These are phyloP conservation scores for Termitomyces sp. DNA, from an alignment of 768 basidiomycete species.

Conservation along the genomic window DNA sequence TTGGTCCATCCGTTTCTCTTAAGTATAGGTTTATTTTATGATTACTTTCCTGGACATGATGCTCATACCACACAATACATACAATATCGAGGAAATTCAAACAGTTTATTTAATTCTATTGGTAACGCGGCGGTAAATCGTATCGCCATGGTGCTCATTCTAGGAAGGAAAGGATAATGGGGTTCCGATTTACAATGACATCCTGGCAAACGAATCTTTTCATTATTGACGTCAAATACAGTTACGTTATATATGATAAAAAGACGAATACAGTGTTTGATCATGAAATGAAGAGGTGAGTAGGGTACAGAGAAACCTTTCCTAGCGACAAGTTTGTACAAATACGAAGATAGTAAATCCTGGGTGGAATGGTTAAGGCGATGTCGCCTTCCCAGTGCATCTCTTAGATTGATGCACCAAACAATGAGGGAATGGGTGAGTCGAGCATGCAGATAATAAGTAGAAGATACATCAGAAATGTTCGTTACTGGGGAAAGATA, in stretches of 20 bases:
- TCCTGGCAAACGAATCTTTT: background rate
- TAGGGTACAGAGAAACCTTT: background rate
- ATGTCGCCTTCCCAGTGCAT: background rate
- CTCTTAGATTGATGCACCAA: background rate
- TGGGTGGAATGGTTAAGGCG: background rate
- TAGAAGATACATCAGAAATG: constrained; percentile 12
- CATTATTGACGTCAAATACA: background rate
- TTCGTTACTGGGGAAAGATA: background rate
- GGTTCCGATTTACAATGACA: too few species aligned
- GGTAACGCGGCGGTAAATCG: background rate
- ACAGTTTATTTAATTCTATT: background rate
- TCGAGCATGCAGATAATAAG: constrained; percentile 5
- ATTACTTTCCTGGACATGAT: background rate
- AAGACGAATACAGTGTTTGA: background rate
- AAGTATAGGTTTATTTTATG: background rate
- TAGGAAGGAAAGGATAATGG: too few species aligned
- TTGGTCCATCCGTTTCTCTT: background rate
- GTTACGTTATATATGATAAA: background rate
- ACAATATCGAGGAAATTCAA: background rate
- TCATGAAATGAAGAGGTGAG: background rate
- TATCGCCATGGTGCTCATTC: too few species aligned
- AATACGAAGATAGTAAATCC: background rate
- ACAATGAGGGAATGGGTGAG: background rate
- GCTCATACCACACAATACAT: background rate
- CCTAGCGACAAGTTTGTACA: background rate